phyloP scores from a whole-genome alignment of 2,329 filamentous ascomycete species.

The Rutstroemia sp. region DNA sequence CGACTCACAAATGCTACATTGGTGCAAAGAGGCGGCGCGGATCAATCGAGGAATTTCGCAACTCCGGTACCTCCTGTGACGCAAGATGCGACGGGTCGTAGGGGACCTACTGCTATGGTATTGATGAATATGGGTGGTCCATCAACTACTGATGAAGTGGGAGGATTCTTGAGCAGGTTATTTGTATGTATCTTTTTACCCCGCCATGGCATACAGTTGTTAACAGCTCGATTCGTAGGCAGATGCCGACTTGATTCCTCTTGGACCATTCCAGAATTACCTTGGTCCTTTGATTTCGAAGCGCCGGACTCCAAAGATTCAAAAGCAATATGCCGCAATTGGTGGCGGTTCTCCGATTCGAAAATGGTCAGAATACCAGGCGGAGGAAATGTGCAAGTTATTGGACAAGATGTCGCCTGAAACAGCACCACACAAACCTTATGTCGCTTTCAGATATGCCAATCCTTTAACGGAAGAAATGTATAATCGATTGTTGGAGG shows the following conservation, averaged over 20 bases:
- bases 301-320: slow-evolving; percentile 88
- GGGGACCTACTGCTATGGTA: slow-evolving; percentile 93
- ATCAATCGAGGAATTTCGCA: slow-evolving; percentile 42
- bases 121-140: slow-evolving; percentile 99
- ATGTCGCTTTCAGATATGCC: slow-evolving; percentile 95
- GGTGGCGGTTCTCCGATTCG: slow-evolving; percentile 96
- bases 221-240: slow-evolving; percentile 44
- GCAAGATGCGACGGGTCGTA: slow-evolving; percentile 60
- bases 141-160: slow-evolving; percentile 79
- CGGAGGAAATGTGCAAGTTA: slow-evolving; percentile 92
- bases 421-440: slow-evolving; percentile 93
- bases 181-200: slow-evolving; percentile 57
- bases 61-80: slow-evolving; percentile 70
- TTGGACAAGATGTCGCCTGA: slow-evolving; percentile 85
- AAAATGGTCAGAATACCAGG: slow-evolving; percentile 96
- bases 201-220: slow-evolving; percentile 6
- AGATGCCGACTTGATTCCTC: slow-evolving; percentile 90
- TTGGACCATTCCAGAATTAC: slow-evolving; percentile 85
- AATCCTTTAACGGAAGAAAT: slow-evolving; percentile 89
- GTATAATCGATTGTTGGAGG: slow-evolving; percentile 73
- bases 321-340: slow-evolving; percentile 91
- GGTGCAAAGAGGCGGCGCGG: slow-evolving; percentile 29
- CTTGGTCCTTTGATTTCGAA: slow-evolving; percentile 80
- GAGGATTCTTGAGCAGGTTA: slow-evolving; percentile 79
- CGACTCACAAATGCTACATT: slow-evolving; percentile 27